phyloP scores from a whole-genome alignment of 192 early-diverging fungal genomes.

The Dimargaris verticillata region DNA sequence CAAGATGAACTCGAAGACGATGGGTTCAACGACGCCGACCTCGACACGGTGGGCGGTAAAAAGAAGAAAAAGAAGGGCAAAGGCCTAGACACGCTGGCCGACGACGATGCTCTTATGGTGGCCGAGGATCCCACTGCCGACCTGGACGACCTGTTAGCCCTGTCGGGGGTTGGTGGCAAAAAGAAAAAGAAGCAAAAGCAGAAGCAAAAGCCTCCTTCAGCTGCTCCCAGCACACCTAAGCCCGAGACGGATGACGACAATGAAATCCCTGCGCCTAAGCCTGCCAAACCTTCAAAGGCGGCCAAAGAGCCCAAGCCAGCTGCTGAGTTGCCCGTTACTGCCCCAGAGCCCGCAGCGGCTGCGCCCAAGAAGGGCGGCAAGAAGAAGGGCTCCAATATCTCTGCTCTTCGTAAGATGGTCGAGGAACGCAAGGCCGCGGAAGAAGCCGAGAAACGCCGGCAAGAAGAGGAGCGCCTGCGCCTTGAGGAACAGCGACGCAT shows the following conservation, averaged over 20 bases:
- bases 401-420: slow-evolving; percentile 34
- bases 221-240: too few relatives aligned
- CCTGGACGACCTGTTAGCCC: slow-evolving; percentile 15
- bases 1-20: slow-evolving; percentile 29
- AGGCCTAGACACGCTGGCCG: slow-evolving; percentile 20
- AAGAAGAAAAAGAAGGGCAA: slow-evolving; percentile 32
- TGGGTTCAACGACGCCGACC: slow-evolving; percentile 16
- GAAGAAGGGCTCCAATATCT: slow-evolving; percentile 21
- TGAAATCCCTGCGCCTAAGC: neutral
- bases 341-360: neutral
- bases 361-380: slow-evolving; percentile 3
- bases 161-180: slow-evolving; percentile 25
- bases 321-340: slow-evolving; percentile 27
- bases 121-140: slow-evolving; percentile 24
- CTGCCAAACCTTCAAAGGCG: neutral
- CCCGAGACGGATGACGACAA: too few relatives aligned
- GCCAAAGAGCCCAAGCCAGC: slow-evolving; percentile 23
- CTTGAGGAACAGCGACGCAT: slow-evolving; percentile 45
- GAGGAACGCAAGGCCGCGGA: slow-evolving; percentile 59
- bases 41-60: slow-evolving; percentile 32
- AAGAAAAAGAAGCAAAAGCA: slow-evolving; percentile 40
- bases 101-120: slow-evolving; percentile 26
- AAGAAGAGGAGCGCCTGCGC: slow-evolving; percentile 51
- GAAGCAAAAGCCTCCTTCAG: slow-evolving; percentile 14
- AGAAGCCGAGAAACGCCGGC: slow-evolving; percentile 48